Conservation (phyloP, 768 basidiomycete species). For the Suillus americanus region DNA sequence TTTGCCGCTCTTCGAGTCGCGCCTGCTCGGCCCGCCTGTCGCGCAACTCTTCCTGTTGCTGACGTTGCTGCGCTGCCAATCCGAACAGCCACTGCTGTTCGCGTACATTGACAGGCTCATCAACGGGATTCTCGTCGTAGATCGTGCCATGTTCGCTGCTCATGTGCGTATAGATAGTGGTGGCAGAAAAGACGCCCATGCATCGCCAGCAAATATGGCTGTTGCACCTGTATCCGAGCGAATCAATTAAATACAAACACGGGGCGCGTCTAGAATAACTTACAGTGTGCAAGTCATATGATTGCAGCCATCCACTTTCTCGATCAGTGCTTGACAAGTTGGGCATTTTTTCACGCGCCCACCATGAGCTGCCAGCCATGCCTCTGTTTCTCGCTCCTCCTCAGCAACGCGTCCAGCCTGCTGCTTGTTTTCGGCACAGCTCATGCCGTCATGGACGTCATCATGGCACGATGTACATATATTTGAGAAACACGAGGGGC, state of each 20-base stretch:
- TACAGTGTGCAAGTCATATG: slow-evolving; percentile 66
- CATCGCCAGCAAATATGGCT: slow-evolving; percentile 80
- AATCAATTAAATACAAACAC: background rate
- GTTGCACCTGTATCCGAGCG: slow-evolving; percentile 45
- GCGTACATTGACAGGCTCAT: slow-evolving; percentile 16
- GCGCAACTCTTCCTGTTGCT: background rate
- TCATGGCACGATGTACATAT: slow-evolving; percentile 65
- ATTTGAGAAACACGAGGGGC: slow-evolving; percentile 64
- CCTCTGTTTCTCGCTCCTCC: slow-evolving; percentile 51
- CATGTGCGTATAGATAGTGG: slow-evolving; percentile 41
- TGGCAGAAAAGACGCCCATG: slow-evolving; percentile 36
- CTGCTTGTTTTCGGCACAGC: slow-evolving; percentile 46
- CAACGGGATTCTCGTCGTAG: slow-evolving; percentile 16
- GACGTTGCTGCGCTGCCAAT: slow-evolving; percentile 15
- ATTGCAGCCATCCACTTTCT: slow-evolving; percentile 73
- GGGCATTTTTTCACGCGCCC: slow-evolving; percentile 70
- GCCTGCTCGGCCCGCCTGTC: background rate
- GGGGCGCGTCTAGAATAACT: background rate
- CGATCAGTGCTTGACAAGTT: slow-evolving; percentile 64
- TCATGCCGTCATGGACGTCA: slow-evolving; percentile 60
- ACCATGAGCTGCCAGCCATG: slow-evolving; percentile 56
- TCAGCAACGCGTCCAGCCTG: slow-evolving; percentile 38
- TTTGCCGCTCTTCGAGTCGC: background rate
- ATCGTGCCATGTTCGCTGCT: slow-evolving; percentile 29
- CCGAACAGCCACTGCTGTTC: slow-evolving; percentile 21